Conservation (phyloP, 257 asterid genomes). For the Scutellaria barbata region DNA sequence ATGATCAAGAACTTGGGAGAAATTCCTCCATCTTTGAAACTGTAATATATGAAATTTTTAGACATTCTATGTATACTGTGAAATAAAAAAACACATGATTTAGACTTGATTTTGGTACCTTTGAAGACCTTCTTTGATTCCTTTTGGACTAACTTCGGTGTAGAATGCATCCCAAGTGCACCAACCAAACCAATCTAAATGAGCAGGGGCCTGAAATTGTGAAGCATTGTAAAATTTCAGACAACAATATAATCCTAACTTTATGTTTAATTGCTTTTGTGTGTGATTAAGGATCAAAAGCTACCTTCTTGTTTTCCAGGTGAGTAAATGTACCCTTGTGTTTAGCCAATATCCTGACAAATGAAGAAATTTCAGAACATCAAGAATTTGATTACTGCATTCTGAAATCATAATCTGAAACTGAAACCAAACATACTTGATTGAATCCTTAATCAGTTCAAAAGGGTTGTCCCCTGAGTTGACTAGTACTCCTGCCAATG, state of each 20-base stretch:
- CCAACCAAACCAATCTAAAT: slow-evolving; percentile 63
- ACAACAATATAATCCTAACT: too few relatives aligned
- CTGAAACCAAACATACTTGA: slow-evolving; percentile 45
- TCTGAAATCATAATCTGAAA: not conserved
- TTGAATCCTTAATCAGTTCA: slow-evolving; percentile 60
- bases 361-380: slow-evolving; percentile 10
- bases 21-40: slow-evolving; percentile 62
- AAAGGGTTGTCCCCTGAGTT: slow-evolving; percentile 62
- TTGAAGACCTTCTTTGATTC: slow-evolving; percentile 62
- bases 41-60: slow-evolving; percentile 26
- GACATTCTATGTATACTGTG: not conserved
- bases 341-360: slow-evolving; percentile 49
- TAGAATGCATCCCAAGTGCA: slow-evolving; percentile 68
- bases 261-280: not conserved
- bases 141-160: slow-evolving; percentile 46
- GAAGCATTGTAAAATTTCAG: not conserved
- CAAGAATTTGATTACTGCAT: not conserved
- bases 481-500: slow-evolving; percentile 48
- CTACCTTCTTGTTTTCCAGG: slow-evolving; percentile 56
- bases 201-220: slow-evolving; percentile 47
- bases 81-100: not conserved
- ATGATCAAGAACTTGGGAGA: slow-evolving; percentile 65
- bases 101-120: slow-evolving; percentile 35
- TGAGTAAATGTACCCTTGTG: slow-evolving; percentile 57
- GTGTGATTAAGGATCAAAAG: not conserved